phyloP scores from a whole-genome alignment of 179 eudicot genomes.

The Nepenthes alata region DNA sequence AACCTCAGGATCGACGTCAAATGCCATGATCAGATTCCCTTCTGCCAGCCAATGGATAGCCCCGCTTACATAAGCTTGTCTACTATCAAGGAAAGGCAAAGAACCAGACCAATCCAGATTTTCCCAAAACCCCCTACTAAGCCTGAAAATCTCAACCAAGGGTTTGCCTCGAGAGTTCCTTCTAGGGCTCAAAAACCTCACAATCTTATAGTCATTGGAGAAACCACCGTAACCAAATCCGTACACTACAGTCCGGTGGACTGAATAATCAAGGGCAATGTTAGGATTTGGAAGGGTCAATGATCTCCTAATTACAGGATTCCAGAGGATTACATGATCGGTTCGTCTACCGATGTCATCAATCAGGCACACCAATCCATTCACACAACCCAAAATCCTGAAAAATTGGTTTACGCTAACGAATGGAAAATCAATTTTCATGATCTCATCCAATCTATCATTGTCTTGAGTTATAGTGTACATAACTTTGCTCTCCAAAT shows the following conservation, averaged over 20 bases:
- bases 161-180: constrained; percentile 1
- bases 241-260: constrained; percentile 9
- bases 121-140: constrained; percentile 27
- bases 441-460: constrained; percentile 11
- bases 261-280: not conserved
- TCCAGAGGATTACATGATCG: constrained; percentile 30
- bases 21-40: constrained; percentile 16
- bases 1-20: constrained; percentile 27
- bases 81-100: constrained; percentile 14
- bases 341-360: constrained; percentile 18
- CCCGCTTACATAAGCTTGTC: constrained; percentile 29
- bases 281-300: constrained; percentile 17
- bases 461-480: constrained; percentile 22
- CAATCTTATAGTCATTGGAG: constrained; percentile 29
- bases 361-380: constrained; percentile 38
- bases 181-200: constrained; percentile 22
- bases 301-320: constrained; percentile 32
- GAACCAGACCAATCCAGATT: constrained; percentile 4
- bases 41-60: constrained; percentile 37
- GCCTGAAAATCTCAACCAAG: constrained; percentile 24
- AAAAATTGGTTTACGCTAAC: constrained; percentile 15
- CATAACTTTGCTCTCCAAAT: constrained; percentile 7
- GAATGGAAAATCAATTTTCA: constrained; percentile 19
- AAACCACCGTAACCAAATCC: constrained; percentile 40
- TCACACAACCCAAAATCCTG: constrained; percentile 32